Evolutionary conservation across 2,329 filamentous ascomycete genomes (phyloP).

Genomic region (Magnaporthales sp.): DNA sequence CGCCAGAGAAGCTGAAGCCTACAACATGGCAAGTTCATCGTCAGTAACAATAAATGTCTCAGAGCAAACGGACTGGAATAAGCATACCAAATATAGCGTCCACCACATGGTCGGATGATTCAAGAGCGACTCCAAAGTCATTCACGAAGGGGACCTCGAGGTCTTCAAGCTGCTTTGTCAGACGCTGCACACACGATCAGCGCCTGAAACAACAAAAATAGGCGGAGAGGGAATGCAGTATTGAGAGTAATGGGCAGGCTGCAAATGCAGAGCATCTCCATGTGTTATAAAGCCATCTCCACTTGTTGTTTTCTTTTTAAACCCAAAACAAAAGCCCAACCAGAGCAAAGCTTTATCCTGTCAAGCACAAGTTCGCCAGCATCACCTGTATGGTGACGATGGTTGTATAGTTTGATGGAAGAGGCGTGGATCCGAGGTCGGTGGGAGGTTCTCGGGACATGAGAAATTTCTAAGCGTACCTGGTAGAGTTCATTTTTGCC

Average conservation of each 20-base stretch:
- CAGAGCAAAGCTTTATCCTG: neutral
- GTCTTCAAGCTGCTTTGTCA: slow-evolving; percentile 76
- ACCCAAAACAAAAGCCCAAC: neutral
- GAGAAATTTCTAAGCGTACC: slow-evolving; percentile 35
- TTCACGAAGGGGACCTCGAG: slow-evolving; percentile 76
- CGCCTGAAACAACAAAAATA: slow-evolving; percentile 8
- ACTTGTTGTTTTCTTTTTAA: neutral
- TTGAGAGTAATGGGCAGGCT: neutral
- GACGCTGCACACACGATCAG: slow-evolving; percentile 47
- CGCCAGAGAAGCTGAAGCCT: slow-evolving; percentile 88
- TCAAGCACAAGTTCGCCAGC: neutral
- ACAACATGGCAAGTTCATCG: neutral
- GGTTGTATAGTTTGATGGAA: neutral
- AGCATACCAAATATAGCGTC: slow-evolving; percentile 85
- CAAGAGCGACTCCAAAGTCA: slow-evolving; percentile 63
- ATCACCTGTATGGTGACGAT: neutral
- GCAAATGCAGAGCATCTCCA: neutral
- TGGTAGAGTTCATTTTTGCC: slow-evolving; percentile 85
- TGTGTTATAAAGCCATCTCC: neutral
- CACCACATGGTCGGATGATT: slow-evolving; percentile 68
- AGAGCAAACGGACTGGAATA: neutral
- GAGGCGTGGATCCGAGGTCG: neutral
- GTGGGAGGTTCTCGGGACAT: neutral
- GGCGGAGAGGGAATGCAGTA: slow-evolving; percentile 11
- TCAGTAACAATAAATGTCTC: neutral